phyloP scores from a whole-genome alignment of 2,329 filamentous ascomycete genomes.

The Didymella arachidicola region DNA sequence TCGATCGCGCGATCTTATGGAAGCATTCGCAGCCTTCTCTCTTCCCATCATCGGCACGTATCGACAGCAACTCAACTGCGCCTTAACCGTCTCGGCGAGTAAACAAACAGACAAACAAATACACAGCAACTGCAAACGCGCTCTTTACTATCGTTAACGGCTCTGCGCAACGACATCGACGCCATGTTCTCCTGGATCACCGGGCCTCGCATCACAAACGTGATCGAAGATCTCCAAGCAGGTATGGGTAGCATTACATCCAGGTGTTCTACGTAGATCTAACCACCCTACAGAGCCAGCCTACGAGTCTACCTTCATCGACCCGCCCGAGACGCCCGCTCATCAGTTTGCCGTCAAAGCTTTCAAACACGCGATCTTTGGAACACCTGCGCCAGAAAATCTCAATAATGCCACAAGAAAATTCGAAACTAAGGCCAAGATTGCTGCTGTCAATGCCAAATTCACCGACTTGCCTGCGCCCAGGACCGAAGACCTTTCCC shows the following conservation, averaged over 20 bases:
- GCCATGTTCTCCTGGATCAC: constrained; percentile 52
- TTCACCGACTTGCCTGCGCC: constrained; percentile 29
- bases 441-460: constrained; percentile 37
- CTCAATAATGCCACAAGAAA: constrained; percentile 36
- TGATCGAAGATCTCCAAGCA: constrained; percentile 47
- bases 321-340: constrained; percentile 70
- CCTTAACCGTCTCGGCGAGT: constrained; percentile 31
- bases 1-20: constrained; percentile 15
- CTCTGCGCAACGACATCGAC: background rate
- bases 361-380: constrained; percentile 70
- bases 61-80: constrained; percentile 10
- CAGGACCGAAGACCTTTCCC: constrained; percentile 28
- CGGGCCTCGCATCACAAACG: constrained; percentile 49
- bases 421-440: constrained; percentile 37
- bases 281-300: constrained; percentile 37
- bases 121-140: constrained; percentile 18
- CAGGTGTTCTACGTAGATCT: constrained; percentile 11
- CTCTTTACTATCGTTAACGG: constrained; percentile 11
- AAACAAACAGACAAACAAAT: constrained; percentile 50
- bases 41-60: background rate
- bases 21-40: constrained; percentile 3
- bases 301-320: constrained; percentile 55
- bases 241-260: constrained; percentile 28
- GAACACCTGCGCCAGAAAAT: constrained; percentile 65
- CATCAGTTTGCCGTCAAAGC: constrained; percentile 72